Base-by-base conservation (phyloP, 768 basidiomycete species). In the Rhizopogon sp. region DNA sequence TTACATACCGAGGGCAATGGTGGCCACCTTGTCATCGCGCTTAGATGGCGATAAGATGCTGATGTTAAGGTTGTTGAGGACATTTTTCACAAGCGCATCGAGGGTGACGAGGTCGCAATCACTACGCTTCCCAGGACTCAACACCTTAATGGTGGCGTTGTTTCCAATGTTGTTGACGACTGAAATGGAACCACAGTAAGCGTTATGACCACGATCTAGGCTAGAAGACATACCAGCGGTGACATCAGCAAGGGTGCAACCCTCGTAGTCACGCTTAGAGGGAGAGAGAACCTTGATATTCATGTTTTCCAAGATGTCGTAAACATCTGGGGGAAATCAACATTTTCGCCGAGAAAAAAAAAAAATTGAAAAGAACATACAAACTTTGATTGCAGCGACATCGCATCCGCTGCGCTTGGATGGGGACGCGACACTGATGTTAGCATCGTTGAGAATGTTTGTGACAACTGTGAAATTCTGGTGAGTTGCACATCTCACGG, bases 11-110 rank as follows among this genome's bases (percentile, higher is more conserved):
- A 3, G 3, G 1, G 13, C n/a, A 8, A 47, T 14, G 6, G 3
- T 5, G 1, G n/a, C 2, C 6, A 17, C 1, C 5, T 2, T 3
- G 2, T 25, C 1, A 0, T 6, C 9, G 6, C 44, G 44, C 29
- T 45, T 45, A 8, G 43, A 43, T 3, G 6, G 1, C 8, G 44
- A 11, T n/a, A 46, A 6, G 1, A 46, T n/a, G 1, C 17, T 46
- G n/a, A 46, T 1, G 1, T 46, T 3, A 3, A 31, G 44, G 5
- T 17, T 31, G 2, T 46, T 6, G 10, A 46, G 44, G 1, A 46
- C 2, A 6, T 46, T 0, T 1, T 29, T 1, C 5, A 17, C 16
- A 1, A 46, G 3, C 1, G 16, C 44, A 5, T 2, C 9, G 16
- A 46, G 9, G 3, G n/a, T 11, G 28, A 46, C 11, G n/a, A 28